A percentile compares a stretch with the other conserved stretches of the same genome.
Conservation (phyloP, 352 stramenopile species). For the Phytophthora constricta region DNA sequence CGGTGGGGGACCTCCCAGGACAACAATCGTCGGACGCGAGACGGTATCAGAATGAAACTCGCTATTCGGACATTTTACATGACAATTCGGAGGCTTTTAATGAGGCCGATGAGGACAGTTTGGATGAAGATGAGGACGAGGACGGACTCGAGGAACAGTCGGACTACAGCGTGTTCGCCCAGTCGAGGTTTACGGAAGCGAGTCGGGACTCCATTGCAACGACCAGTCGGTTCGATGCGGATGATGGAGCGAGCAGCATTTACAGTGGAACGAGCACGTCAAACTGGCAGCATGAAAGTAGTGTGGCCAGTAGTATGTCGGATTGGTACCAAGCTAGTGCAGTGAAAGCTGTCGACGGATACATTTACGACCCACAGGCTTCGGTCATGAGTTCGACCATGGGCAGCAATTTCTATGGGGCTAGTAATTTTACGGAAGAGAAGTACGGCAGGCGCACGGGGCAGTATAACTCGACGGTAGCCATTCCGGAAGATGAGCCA, state of each 20-base stretch:
- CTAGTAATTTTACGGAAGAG: conserved; percentile 39
- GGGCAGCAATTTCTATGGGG: conserved; percentile 44
- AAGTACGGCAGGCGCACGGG: conserved; percentile 50
- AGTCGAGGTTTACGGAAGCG: conserved; percentile 58
- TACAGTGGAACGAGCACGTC: conserved; percentile 46
- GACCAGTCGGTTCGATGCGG: conserved; percentile 26
- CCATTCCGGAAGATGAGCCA: conserved; percentile 42
- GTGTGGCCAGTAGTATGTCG: conserved; percentile 26
- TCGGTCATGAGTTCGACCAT: conserved; percentile 25
- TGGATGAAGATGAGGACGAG: conserved; percentile 48
- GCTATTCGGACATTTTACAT: conserved; percentile 52
- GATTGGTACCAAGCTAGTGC: conserved; percentile 36
- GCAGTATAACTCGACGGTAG: conserved; percentile 43
- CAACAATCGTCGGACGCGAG: conserved; percentile 18
- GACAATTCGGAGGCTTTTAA: conserved; percentile 29
- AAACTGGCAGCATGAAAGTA: conserved; percentile 40
- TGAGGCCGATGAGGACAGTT: conserved; percentile 40
- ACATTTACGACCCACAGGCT: conserved; percentile 37
- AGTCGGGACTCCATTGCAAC: conserved; percentile 46
- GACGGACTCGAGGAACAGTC: conserved; percentile 65
- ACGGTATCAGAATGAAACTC: conserved; percentile 45
- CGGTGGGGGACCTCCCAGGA: conserved; percentile 14
- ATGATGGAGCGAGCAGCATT: conserved; percentile 31
- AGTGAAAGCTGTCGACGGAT: conserved; percentile 21
- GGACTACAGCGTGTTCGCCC: conserved; percentile 59